phyloP scores from a whole-genome alignment of 1,139 yeast genomes.

The Spencermartinsiella ligniputridi region DNA sequence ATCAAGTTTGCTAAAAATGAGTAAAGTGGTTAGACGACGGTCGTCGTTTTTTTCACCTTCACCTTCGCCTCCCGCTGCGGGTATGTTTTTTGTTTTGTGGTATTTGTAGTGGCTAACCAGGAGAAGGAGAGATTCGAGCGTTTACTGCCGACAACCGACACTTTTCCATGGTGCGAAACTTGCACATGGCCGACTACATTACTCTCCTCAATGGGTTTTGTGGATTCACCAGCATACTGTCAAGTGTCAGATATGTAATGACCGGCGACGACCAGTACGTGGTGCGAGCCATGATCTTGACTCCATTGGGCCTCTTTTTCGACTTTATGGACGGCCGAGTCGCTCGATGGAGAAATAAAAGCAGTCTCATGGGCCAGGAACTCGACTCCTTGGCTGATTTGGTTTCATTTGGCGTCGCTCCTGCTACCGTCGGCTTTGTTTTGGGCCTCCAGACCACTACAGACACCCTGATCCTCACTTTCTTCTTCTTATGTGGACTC shows the following conservation, averaged over 20 bases:
- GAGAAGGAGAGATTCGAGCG: constrained; percentile 68
- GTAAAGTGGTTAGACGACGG: constrained; percentile 19
- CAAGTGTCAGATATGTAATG: constrained; percentile 66
- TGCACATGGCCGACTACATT: constrained; percentile 94
- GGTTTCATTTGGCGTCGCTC: constrained; percentile 88
- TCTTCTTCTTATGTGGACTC: constrained; percentile 89
- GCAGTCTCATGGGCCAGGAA: constrained; percentile 95
- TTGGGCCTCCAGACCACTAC: constrained; percentile 82
- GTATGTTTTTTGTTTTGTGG: constrained; percentile 12
- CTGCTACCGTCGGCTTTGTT: constrained; percentile 88
- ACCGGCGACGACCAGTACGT: constrained; percentile 46
- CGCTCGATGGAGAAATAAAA: constrained; percentile 87
- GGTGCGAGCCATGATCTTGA: constrained; percentile 85
- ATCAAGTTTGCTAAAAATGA: too few relatives aligned
- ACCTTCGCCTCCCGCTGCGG: constrained; percentile 34
- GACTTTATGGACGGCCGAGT: constrained; percentile 97
- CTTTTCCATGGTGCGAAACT: constrained; percentile 38
- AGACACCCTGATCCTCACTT: constrained; percentile 71
- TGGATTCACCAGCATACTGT: constrained; percentile 85
- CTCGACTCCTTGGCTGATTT: constrained; percentile 94
- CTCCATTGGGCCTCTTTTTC: constrained; percentile 82
- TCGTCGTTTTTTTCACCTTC: constrained; percentile 35
- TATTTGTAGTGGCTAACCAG: too few relatives aligned
- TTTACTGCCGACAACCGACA: constrained; percentile 76
- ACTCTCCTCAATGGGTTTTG: constrained; percentile 74